Evolutionary conservation across 1,139 yeast species (phyloP).

Genomic region (Protomyces lactucae-debilis): DNA sequence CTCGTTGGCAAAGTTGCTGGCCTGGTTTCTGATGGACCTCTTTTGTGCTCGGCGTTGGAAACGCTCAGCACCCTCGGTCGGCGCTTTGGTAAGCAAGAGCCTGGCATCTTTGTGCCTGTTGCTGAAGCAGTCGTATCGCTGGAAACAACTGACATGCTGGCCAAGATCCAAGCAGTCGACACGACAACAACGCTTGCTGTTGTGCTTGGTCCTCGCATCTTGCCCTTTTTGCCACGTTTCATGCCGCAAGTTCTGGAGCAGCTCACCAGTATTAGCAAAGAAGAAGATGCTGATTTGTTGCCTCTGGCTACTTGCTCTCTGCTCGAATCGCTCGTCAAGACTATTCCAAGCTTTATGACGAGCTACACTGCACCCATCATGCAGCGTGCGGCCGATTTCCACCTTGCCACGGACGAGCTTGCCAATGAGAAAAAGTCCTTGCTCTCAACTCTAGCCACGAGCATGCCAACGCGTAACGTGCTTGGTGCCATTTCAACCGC

Average conservation of each 20-base stretch:
- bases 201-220: slow-evolving; percentile 75
- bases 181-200: slow-evolving; percentile 66
- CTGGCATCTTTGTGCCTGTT: slow-evolving; percentile 48
- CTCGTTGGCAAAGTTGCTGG: slow-evolving; percentile 6
- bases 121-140: slow-evolving; percentile 54
- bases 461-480: slow-evolving; percentile 26
- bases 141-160: slow-evolving; percentile 49
- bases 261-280: slow-evolving; percentile 46
- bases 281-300: slow-evolving; percentile 34
- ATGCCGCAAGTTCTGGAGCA: slow-evolving; percentile 68
- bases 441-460: slow-evolving; percentile 19
- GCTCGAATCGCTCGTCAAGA: slow-evolving; percentile 68
- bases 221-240: slow-evolving; percentile 79
- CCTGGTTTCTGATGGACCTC: not conserved
- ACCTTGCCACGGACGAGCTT: slow-evolving; percentile 22
- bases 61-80: slow-evolving; percentile 58
- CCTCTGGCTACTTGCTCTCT: slow-evolving; percentile 58
- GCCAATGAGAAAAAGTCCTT: slow-evolving; percentile 13
- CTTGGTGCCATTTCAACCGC: slow-evolving; percentile 24
- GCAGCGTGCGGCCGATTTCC: slow-evolving; percentile 22
- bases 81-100: slow-evolving; percentile 56
- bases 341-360: slow-evolving; percentile 79
- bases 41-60: slow-evolving; percentile 45
- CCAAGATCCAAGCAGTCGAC: slow-evolving; percentile 69
- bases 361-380: slow-evolving; percentile 51